Conservation (phyloP, 1,284 basidiomycete species). For the Malassezia caprae region DNA sequence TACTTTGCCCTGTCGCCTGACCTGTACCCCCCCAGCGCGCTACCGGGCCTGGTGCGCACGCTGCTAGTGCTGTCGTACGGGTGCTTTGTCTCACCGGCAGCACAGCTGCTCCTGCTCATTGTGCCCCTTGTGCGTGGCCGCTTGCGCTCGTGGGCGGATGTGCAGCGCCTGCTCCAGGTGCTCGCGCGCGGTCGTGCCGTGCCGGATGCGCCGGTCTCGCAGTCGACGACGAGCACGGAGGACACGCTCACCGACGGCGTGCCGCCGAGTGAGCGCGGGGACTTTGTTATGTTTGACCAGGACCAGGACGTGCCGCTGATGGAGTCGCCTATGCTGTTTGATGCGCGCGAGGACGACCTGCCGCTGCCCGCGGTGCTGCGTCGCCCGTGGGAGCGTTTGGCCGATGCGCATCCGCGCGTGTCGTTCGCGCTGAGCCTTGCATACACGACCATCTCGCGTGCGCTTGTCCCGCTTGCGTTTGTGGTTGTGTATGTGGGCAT, state of each 20-base stretch:
- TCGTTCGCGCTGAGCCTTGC: conserved; percentile 17
- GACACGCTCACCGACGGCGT: not conserved
- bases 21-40: conserved; percentile 35
- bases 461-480: conserved; percentile 62
- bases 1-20: conserved; percentile 38
- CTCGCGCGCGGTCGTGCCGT: not conserved
- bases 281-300: conserved; percentile 4
- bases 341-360: not conserved
- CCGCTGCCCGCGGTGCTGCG: not conserved
- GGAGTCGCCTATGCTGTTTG: not conserved
- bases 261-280: not conserved
- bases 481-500: conserved; percentile 61
- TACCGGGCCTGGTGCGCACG: conserved; percentile 29
- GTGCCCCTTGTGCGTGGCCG: conserved; percentile 4
- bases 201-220: not conserved
- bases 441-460: conserved; percentile 53
- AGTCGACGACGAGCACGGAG: conserved; percentile 7
- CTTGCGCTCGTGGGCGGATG: conserved; percentile 3
- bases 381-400: not conserved
- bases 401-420: not conserved
- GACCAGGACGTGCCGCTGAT: not conserved
- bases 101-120: conserved; percentile 14
- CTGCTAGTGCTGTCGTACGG: conserved; percentile 31
- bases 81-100: conserved; percentile 27
- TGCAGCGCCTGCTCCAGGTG: not conserved